Base-by-base conservation (phyloP, 106 monocot species). In the Dendrobium huoshanense region DNA sequence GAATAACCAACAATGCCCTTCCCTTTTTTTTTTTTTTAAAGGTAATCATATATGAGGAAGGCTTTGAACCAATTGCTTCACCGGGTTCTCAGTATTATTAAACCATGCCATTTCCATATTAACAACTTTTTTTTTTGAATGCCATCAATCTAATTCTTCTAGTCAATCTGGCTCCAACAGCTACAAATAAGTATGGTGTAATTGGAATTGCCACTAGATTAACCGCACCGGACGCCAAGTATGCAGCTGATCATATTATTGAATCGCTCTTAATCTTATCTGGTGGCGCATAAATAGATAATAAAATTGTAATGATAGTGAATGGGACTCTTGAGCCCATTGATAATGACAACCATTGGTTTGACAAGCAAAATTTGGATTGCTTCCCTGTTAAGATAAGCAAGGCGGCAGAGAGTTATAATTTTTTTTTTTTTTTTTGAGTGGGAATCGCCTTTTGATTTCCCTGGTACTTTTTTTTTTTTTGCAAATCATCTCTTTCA, bases 1-100 rank as follows among this genome's bases (percentile, higher is more conserved):
- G 84, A 45, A 55, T 88, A 88, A 6, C 91, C 91, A 7, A 88
- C 91, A 61, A 91, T 77, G 67, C 86, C n/a, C n/a, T n/a, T n/a
- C n/a, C n/a, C n/a, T n/a, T n/a, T n/a, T n/a, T n/a, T n/a, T n/a
- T n/a, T n/a, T n/a, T 54, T 24, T 84, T 67, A 4, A 91, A 79
- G 1, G 83, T 79, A 16, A 86, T 67, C 29, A 88, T 82, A 84
- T 92, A 89, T 55, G 83, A 76, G 45, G 89, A 85, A 40, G 89
- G 54, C 31, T 89, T 82, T 22, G 89, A 83, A 31, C 81, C 82
- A 56, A 92, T 85, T 45, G 89, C 75, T 43, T 89, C 91, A 45
- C 91, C 89, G 64, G 85, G 44, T 84, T 84, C 24, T 22, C 47
- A 19, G 59, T 41, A 2, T 75, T 75, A 68, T 87, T 84, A 75